A percentile compares a stretch with the other conserved stretches of the same genome.
Evolutionary conservation across 2,329 filamentous ascomycete species (phyloP).

Genomic region (Microdochium bolleyi): DNA sequence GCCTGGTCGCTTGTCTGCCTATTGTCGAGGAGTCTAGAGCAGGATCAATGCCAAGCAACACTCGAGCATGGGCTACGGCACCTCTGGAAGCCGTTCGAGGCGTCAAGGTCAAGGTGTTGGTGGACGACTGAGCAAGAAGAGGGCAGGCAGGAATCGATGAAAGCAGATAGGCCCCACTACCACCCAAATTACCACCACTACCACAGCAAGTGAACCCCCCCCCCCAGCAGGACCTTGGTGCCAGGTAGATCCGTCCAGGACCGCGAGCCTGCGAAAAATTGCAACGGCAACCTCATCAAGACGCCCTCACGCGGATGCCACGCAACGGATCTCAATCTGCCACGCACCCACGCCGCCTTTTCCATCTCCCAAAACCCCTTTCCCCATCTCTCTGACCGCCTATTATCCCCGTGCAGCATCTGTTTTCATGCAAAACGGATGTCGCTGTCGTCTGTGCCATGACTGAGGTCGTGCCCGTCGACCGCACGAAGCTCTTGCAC

Average conservation of each 20-base stretch:
- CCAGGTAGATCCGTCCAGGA: not conserved
- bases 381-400: conserved; percentile 21
- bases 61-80: no score
- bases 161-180: not conserved
- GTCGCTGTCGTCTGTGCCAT: conserved; percentile 61
- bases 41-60: no score
- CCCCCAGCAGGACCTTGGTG: not conserved
- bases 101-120: no score
- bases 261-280: not conserved
- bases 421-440: conserved; percentile 61
- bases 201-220: not conserved
- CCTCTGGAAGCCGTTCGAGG: no score
- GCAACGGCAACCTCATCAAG: not conserved
- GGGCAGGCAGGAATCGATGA: not conserved
- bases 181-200: not conserved
- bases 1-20: no score
- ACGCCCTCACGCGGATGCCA: not conserved
- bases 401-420: conserved; percentile 34
- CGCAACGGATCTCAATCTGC: not conserved
- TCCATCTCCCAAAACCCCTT: conserved; percentile 22
- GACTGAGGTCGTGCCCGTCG: conserved; percentile 61
- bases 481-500: conserved; percentile 59
- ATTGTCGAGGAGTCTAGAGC: no score
- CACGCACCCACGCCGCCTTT: conserved; percentile 10
- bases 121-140: not conserved